Evolutionary conservation across 2,329 filamentous ascomycete species (phyloP).

Genomic region (Botrytis galanthina): DNA sequence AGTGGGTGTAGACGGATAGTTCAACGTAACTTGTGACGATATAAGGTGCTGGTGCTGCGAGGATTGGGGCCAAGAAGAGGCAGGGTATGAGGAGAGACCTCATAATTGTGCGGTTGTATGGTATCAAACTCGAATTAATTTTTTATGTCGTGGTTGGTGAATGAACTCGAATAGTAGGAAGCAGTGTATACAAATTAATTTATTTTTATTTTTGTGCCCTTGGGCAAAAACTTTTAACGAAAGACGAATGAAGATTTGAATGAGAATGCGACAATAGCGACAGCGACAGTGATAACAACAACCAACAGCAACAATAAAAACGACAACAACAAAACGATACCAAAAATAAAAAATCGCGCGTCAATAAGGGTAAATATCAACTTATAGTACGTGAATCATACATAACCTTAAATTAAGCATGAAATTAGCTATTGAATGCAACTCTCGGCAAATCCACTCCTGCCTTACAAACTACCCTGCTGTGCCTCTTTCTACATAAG

Average conservation of each 20-base stretch:
- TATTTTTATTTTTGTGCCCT: not conserved
- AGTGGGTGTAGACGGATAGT: conserved; percentile 25
- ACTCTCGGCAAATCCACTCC: not conserved
- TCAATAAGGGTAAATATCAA: not conserved
- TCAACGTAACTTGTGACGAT: conserved; percentile 28
- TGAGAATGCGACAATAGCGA: not conserved
- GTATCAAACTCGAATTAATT: not conserved
- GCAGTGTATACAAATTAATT: not conserved
- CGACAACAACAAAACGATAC: not conserved
- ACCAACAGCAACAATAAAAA: not conserved
- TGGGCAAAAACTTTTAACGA: not conserved
- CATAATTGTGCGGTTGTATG: not conserved
- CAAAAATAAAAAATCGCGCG: not conserved
- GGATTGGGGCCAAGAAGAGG: not conserved
- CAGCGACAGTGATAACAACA: not conserved
- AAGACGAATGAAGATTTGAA: not conserved
- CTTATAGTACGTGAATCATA: not conserved
- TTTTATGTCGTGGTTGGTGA: not conserved
- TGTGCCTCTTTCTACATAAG: not conserved
- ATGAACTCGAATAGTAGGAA: not conserved
- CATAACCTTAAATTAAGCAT: not conserved
- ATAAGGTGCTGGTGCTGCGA: conserved; percentile 27
- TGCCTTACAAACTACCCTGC: not conserved
- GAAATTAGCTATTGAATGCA: not conserved
- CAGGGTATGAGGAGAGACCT: not conserved